Percentiles rank a stretch among this genome's conserved stretches.
Conservation (phyloP, 202 grass and related monocot genomes). For the Dendrocalamus latiflorus region DNA sequence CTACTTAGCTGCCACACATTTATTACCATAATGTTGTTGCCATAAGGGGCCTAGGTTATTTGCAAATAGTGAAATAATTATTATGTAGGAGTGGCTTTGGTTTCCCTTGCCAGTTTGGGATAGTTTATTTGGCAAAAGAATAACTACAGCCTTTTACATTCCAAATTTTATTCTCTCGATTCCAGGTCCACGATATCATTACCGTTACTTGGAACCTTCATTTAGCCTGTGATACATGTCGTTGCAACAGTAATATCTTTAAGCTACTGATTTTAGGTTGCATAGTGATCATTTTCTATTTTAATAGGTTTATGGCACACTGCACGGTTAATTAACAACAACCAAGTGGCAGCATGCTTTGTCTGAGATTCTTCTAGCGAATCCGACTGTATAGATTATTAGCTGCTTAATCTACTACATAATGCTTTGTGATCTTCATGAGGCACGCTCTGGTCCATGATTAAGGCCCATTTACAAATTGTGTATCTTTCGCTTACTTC, state of each 20-base stretch:
- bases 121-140: neutral
- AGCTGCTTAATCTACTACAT: constrained; percentile 10
- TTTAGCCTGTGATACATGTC: neutral
- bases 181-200: neutral
- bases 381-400: constrained; percentile 21
- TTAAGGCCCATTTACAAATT: constrained; percentile 1
- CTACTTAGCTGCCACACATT: neutral
- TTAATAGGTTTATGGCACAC: neutral
- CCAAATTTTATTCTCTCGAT: neutral
- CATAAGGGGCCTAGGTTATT: neutral
- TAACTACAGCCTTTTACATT: neutral
- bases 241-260: constrained; percentile 11
- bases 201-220: neutral
- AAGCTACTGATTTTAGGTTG: constrained; percentile 12
- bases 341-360: constrained; percentile 6
- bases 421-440: constrained; percentile 17
- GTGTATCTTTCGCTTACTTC: constrained; percentile 6
- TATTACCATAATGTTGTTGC: neutral
- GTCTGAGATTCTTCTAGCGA: constrained; percentile 34
- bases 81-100: neutral
- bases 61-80: neutral
- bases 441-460: constrained; percentile 15
- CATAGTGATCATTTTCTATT: neutral
- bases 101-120: neutral
- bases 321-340: constrained; percentile 5